phyloP scores from a whole-genome alignment of 345 rosid species.

The Eucalyptus lansdowneana region DNA sequence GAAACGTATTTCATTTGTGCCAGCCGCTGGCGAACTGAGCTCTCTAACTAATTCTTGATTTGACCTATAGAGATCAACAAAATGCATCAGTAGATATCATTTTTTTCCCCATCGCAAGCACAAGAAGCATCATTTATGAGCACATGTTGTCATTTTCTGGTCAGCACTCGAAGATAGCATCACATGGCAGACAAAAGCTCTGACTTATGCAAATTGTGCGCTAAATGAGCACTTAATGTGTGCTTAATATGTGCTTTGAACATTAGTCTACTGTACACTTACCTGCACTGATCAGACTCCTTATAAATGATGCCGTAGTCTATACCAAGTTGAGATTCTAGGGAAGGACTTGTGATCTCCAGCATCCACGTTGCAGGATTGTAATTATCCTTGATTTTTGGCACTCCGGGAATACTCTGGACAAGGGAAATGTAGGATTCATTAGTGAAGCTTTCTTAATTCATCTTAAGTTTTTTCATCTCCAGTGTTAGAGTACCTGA shows the following conservation, averaged over 20 bases:
- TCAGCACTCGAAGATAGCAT: not conserved
- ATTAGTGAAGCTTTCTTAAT: not conserved
- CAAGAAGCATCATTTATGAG: not conserved
- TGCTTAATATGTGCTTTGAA: not conserved
- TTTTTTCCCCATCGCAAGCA: not conserved
- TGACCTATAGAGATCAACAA: not conserved
- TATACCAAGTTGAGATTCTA: slow-evolving; percentile 10
- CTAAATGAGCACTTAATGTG: not conserved
- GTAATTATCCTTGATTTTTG: slow-evolving; percentile 22
- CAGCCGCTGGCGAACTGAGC: not conserved
- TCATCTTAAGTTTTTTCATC: not conserved
- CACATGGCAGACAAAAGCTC: not conserved
- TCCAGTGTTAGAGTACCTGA: not conserved
- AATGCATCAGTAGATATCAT: not conserved
- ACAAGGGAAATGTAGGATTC: not conserved
- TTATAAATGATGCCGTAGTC: slow-evolving; percentile 16
- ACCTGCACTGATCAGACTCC: slow-evolving; percentile 5
- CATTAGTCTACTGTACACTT: too few species aligned
- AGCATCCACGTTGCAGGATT: slow-evolving; percentile 56
- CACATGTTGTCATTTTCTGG: not conserved
- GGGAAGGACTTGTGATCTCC: slow-evolving; percentile 14
- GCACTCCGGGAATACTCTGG: slow-evolving; percentile 19
- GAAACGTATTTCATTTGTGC: slow-evolving; percentile 10
- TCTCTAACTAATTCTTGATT: slow-evolving; percentile 6
- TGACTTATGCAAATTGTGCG: not conserved